Evolutionary conservation across 345 rosid genomes (phyloP).

Genomic region (Punica granatum): DNA sequence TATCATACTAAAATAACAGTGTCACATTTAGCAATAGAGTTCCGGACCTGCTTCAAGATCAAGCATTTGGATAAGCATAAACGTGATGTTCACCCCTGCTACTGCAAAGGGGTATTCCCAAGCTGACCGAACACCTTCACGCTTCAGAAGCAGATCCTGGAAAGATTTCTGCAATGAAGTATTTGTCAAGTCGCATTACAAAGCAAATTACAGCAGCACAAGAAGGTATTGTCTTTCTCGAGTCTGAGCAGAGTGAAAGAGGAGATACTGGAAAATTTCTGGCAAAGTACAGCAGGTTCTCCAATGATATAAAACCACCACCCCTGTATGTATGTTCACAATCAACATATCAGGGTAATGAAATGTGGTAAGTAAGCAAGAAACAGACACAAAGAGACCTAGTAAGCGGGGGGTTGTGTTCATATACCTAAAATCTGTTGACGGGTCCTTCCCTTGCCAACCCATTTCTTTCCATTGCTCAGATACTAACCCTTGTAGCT

Average conservation of each 20-base stretch:
- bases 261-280: conserved; percentile 63
- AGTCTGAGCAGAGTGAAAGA: not conserved
- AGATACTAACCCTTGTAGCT: conserved; percentile 74
- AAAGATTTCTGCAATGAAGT: conserved; percentile 63
- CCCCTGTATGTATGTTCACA: conserved; percentile 54
- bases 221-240: not conserved
- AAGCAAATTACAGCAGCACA: not conserved
- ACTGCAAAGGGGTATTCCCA: conserved; percentile 99
- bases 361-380: not conserved
- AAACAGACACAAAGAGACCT: not conserved
- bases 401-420: not conserved
- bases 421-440: conserved; percentile 91
- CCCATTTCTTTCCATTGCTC: conserved; percentile 99
- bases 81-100: conserved; percentile 95
- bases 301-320: conserved; percentile 98
- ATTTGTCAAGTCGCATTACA: not conserved
- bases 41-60: conserved; percentile 95
- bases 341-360: not conserved
- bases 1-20: no score
- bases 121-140: conserved; percentile 82
- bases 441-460: conserved; percentile 99
- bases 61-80: conserved; percentile 99
- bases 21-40: not conserved
- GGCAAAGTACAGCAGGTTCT: conserved; percentile 89
- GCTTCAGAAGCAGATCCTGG: conserved; percentile 85